Conservation (phyloP, 495 filamentous ascomycete genomes). For the Evernia prunastri region DNA sequence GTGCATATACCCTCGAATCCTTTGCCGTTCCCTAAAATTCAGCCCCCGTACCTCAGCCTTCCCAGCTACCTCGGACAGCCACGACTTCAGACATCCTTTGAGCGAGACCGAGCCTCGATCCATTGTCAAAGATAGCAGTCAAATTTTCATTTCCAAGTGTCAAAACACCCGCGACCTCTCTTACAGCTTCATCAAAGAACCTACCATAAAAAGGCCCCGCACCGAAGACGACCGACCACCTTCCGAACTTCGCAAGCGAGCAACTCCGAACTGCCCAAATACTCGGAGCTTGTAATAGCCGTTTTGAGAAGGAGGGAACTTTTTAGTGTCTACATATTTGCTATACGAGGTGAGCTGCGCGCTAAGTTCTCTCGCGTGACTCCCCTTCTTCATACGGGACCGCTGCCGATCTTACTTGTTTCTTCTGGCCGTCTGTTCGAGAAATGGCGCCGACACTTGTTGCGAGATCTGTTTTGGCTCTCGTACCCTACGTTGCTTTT, state of each 20-base stretch:
- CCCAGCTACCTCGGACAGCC: background rate
- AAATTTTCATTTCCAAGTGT: background rate
- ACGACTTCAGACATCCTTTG: background rate
- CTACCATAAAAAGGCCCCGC: background rate
- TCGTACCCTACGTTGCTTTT: background rate
- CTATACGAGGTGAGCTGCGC: background rate
- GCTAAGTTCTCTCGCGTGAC: background rate
- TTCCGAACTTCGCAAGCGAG: background rate
- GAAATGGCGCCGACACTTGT: background rate
- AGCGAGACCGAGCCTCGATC: background rate
- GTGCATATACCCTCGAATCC: background rate
- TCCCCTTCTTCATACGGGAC: background rate
- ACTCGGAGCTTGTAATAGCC: background rate
- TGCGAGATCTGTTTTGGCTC: background rate
- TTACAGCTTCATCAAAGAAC: background rate
- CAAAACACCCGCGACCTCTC: background rate
- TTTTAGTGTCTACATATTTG: background rate
- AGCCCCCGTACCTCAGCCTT: constrained; percentile 3
- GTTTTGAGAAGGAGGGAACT: background rate
- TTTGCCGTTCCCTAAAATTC: background rate
- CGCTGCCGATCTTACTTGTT: background rate
- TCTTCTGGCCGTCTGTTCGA: background rate
- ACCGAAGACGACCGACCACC: background rate
- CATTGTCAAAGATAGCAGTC: background rate
- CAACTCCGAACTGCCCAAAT: background rate